Conservation (phyloP, 2,329 filamentous ascomycete species). For the Colletotrichum falcatum region DNA sequence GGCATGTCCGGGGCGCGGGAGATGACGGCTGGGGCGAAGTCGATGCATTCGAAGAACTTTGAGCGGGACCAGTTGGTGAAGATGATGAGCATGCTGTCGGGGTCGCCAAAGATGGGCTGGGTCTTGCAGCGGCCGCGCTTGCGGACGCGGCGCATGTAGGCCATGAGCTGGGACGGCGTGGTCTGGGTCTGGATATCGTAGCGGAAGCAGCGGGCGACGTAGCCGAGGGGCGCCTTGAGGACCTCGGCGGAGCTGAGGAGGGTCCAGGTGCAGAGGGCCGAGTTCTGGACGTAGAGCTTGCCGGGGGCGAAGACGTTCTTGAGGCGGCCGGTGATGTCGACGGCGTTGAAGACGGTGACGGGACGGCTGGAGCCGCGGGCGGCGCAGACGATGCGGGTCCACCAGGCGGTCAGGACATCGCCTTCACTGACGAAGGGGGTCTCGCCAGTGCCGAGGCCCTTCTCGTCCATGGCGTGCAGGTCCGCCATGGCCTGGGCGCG, state of each 20-base stretch:
- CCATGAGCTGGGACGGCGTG: conserved; percentile 50
- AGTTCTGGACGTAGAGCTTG: conserved; percentile 46
- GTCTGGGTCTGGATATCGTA: conserved; percentile 50
- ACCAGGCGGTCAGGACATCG: conserved; percentile 59
- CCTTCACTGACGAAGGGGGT: conserved; percentile 58
- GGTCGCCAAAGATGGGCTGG: conserved; percentile 48
- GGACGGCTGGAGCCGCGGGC: conserved; percentile 38
- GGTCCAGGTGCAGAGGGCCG: conserved; percentile 43
- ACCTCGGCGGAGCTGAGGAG: conserved; percentile 44
- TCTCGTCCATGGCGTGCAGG: conserved; percentile 40
- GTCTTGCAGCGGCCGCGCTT: conserved; percentile 40
- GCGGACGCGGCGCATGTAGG: conserved; percentile 45
- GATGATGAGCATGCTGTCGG: conserved; percentile 49
- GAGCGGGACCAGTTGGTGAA: conserved; percentile 55
- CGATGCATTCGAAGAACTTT: conserved; percentile 49
- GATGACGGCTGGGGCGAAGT: conserved; percentile 52
- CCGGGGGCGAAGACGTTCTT: conserved; percentile 37
- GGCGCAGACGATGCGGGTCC: conserved; percentile 44
- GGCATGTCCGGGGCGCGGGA: neutral
- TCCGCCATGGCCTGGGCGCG: conserved; percentile 49
- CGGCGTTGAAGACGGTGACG: conserved; percentile 44
- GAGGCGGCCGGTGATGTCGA: conserved; percentile 48
- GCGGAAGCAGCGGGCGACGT: conserved; percentile 49
- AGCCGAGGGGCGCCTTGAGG: conserved; percentile 44
- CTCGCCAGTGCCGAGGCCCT: conserved; percentile 30